Percentiles rank a stretch among this genome's conserved stretches.
Evolutionary conservation across 352 stramenopile genomes (phyloP).

Genomic region (Phytophthora pistaciae): DNA sequence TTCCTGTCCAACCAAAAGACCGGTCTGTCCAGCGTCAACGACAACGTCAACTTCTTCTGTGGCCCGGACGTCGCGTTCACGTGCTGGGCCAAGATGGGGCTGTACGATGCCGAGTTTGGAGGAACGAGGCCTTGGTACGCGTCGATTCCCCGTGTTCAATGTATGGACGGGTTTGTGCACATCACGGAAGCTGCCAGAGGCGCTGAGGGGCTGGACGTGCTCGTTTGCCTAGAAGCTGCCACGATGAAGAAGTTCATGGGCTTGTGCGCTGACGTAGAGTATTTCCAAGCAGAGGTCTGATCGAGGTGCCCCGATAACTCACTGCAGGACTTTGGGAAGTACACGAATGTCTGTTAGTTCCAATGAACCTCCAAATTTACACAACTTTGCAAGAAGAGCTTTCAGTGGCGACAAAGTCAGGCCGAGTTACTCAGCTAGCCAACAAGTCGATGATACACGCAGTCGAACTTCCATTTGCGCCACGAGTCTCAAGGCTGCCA

Average conservation of each 20-base stretch:
- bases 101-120: conserved; percentile 66
- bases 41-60: conserved; percentile 64
- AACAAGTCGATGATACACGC: no score
- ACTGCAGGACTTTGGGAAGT: no score
- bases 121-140: conserved; percentile 38
- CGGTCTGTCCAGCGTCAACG: conserved; percentile 43
- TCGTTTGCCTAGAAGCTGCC: conserved; percentile 27
- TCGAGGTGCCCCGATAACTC: no score
- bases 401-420: no score
- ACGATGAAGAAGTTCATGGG: conserved; percentile 25
- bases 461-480: no score
- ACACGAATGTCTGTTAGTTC: no score
- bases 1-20: conserved; percentile 49
- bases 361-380: no score
- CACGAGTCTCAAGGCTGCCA: no score
- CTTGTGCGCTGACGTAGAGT: conserved; percentile 12
- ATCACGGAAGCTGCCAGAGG: conserved; percentile 50
- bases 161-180: conserved; percentile 56
- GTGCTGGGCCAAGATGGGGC: conserved; percentile 60
- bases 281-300: no score
- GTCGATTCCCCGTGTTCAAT: conserved; percentile 40
- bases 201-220: conserved; percentile 25
- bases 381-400: no score
- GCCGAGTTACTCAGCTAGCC: no score
- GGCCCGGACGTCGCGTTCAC: conserved; percentile 65